Evolutionary conservation across 495 filamentous ascomycete genomes (phyloP).

Genomic region (Umbilicaria muhlenbergii): DNA sequence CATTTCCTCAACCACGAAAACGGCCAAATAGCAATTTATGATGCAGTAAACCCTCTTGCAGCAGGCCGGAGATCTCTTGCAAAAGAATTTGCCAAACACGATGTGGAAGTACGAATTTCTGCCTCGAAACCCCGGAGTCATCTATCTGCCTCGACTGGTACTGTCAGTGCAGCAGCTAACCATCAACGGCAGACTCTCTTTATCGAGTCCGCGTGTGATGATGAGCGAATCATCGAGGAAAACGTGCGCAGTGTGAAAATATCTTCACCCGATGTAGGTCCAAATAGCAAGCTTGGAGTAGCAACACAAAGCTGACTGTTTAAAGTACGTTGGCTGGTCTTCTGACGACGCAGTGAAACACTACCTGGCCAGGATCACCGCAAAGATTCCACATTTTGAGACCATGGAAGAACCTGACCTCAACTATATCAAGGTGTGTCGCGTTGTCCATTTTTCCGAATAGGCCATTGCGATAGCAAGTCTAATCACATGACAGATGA

Average conservation of each 20-base stretch:
- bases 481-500: slow-evolving; percentile 46
- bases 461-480: neutral
- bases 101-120: slow-evolving; percentile 54
- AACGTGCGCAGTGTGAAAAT: slow-evolving; percentile 97
- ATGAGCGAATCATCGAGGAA: slow-evolving; percentile 86
- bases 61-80: slow-evolving; percentile 73
- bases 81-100: slow-evolving; percentile 91
- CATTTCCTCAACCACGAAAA: slow-evolving; percentile 93
- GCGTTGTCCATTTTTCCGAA: neutral
- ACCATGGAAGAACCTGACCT: slow-evolving; percentile 88
- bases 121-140: neutral
- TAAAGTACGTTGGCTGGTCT: slow-evolving; percentile 73
- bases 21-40: slow-evolving; percentile 96
- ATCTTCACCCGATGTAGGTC: slow-evolving; percentile 77
- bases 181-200: slow-evolving; percentile 58
- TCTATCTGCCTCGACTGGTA: neutral
- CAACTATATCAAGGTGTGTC: slow-evolving; percentile 73
- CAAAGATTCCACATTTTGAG: slow-evolving; percentile 89
- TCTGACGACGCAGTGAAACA: slow-evolving; percentile 81
- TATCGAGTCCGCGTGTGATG: slow-evolving; percentile 88
- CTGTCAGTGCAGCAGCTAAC: neutral
- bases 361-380: slow-evolving; percentile 76
- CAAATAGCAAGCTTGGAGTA: neutral
- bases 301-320: neutral
- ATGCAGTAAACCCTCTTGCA: slow-evolving; percentile 89